phyloP scores from a whole-genome alignment of 2,329 filamentous ascomycete genomes.

The Tolypocladium endophyticum region DNA sequence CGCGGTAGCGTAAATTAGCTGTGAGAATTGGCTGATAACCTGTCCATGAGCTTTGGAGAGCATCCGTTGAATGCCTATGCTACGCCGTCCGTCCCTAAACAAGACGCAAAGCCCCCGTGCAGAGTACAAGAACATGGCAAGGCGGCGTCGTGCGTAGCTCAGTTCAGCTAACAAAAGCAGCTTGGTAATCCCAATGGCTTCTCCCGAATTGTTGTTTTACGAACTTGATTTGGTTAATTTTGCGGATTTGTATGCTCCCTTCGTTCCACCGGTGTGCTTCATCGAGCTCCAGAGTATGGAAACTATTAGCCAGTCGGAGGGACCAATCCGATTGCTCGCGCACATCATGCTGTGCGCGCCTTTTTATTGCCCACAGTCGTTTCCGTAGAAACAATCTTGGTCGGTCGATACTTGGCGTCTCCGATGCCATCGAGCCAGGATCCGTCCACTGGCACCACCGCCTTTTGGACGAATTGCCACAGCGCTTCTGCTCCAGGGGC shows the following conservation, averaged over 20 bases:
- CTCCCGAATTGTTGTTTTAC: background rate
- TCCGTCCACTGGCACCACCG: conserved; percentile 40
- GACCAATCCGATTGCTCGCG: background rate
- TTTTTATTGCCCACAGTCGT: conserved; percentile 23
- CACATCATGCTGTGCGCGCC: background rate
- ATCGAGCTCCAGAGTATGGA: background rate
- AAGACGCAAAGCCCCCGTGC: background rate
- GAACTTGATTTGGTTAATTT: background rate
- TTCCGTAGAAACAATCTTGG: conserved; percentile 23
- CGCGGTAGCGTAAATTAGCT: too few species aligned
- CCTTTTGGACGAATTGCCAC: conserved; percentile 41
- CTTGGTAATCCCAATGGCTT: background rate
- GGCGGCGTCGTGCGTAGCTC: background rate
- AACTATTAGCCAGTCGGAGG: too few species aligned
- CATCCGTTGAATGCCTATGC: background rate
- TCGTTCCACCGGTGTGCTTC: background rate
- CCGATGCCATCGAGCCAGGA: conserved; percentile 35
- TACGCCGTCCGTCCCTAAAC: background rate
- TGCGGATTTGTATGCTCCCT: background rate
- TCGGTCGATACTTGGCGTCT: conserved; percentile 15
- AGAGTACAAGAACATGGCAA: background rate
- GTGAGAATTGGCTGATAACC: background rate
- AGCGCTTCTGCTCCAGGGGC: conserved; percentile 48
- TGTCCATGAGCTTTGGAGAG: background rate
- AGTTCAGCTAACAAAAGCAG: background rate